Evolutionary conservation across 23 red algal species (phyloP), one percentile per base, ranked within the genome.

Genomic region (Gracilaria caudata): DNA sequence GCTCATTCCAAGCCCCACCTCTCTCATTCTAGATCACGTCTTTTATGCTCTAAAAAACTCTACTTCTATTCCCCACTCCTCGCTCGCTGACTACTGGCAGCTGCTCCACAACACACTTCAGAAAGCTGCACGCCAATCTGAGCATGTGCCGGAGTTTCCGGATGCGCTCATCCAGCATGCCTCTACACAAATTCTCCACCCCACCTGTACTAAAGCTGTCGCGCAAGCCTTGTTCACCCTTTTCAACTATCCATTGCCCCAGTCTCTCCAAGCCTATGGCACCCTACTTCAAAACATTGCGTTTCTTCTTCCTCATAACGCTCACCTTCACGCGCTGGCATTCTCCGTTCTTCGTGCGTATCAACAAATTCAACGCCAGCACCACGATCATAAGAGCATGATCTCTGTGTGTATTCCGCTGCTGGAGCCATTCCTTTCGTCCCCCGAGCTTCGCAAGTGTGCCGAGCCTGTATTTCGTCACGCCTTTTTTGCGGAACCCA

Each of bases 401-500:
- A 39, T 75, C 2, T 2, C 33, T 0, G 8, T 47, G 9, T 75
- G 70, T 40, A 17, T 75, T 12, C 70, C 70, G 29, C 70, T 75
- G 37, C 43, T 75, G 25, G 40, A 75, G 38, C 70, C 70, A 24
- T 19, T 75, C 33, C 19, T 75, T 0, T 47, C 70, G 43, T 75
- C 70, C 3, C 23, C 39, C 29, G 23, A 23, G 23, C 70, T 75
- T 38, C 70, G 70, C 5, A 2, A 3, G 1, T 3, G 39, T 9
- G 70, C 70, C 8, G 40, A 75, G 25, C 70, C 39, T 1, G 12
- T 75, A 0, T 29, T 75, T 28, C 20, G n/a, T 4, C 70, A 47
- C 43, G 70, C 70, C 2, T 47, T 75, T 3, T 75, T 75, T 38
- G 70, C 70, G 1, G n/a, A 75, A 24, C 70, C 70, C 37, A 75